Evolutionary conservation across 2,329 filamentous ascomycete species (phyloP).

Genomic region (Penicillium sp.): DNA sequence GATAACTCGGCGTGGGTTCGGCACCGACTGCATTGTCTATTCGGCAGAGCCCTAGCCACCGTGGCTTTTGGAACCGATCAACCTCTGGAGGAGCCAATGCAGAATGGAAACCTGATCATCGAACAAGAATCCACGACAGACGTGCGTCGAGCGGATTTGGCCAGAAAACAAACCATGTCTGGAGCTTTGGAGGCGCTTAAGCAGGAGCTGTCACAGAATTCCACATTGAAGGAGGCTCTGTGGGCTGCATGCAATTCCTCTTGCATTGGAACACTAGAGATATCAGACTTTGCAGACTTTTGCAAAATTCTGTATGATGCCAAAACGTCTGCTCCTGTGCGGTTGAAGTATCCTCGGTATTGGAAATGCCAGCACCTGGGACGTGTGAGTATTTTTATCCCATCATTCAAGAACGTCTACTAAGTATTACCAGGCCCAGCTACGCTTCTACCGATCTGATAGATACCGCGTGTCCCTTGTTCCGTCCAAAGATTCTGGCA

Average conservation of each 20-base stretch:
- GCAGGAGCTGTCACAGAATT: conserved; percentile 47
- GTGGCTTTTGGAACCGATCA: conserved; percentile 55
- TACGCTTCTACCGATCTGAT: conserved; percentile 40
- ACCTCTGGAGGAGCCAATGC: conserved; percentile 27
- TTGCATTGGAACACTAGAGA: conserved; percentile 49
- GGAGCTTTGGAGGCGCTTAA: conserved; percentile 57
- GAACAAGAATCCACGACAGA: conserved; percentile 53
- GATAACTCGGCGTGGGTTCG: conserved; percentile 59
- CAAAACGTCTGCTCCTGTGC: conserved; percentile 47
- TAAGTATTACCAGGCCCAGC: conserved; percentile 32
- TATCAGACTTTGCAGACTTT: conserved; percentile 55
- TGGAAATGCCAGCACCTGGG: conserved; percentile 54
- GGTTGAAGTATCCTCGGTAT: conserved; percentile 53
- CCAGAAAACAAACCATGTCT: conserved; percentile 53
- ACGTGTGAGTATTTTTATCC: conserved; percentile 34
- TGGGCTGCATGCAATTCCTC: conserved; percentile 56
- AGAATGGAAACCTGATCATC: conserved; percentile 50
- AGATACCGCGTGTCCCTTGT: conserved; percentile 35
- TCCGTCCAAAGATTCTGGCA: conserved; percentile 24
- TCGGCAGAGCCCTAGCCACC: conserved; percentile 54
- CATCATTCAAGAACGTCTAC: background rate
- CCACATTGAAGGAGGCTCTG: conserved; percentile 49
- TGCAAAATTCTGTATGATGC: conserved; percentile 55
- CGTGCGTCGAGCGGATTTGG: conserved; percentile 51
- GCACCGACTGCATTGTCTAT: conserved; percentile 47